These are phyloP conservation scores for Artemisia argyi DNA, from an alignment of 129 eudicot genomes.

Conservation along the genomic window DNA sequence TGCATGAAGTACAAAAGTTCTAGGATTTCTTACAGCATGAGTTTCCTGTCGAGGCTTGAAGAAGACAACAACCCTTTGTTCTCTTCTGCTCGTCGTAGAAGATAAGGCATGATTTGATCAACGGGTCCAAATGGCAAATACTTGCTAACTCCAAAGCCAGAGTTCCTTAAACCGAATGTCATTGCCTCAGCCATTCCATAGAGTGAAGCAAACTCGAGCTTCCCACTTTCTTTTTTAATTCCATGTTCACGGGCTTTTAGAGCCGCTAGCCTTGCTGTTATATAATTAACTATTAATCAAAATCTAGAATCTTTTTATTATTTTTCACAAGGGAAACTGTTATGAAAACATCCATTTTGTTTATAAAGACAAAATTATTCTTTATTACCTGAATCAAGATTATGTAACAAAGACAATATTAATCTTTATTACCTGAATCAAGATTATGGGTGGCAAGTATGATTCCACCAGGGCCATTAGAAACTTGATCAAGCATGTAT, in stretches of 20 bases:
- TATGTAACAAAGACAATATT: slow-evolving; percentile 5
- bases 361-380: not conserved
- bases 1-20: not conserved
- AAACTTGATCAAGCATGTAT: slow-evolving; percentile 62
- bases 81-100: slow-evolving; percentile 84
- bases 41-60: slow-evolving; percentile 59
- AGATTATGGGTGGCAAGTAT: slow-evolving; percentile 85
- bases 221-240: slow-evolving; percentile 47
- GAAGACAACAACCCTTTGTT: slow-evolving; percentile 79
- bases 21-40: slow-evolving; percentile 52
- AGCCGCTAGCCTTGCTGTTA: slow-evolving; percentile 61
- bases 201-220: slow-evolving; percentile 80
- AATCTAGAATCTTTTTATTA: not conserved
- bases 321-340: not conserved
- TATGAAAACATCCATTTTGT: not conserved
- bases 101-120: slow-evolving; percentile 88
- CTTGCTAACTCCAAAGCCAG: slow-evolving; percentile 80
- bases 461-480: slow-evolving; percentile 57
- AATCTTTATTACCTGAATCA: slow-evolving; percentile 57
- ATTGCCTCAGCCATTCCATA: slow-evolving; percentile 88
- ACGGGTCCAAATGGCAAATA: slow-evolving; percentile 90
- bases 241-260: slow-evolving; percentile 59
- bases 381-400: slow-evolving; percentile 67
- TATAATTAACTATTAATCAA: not conserved
- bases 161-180: slow-evolving; percentile 62